Percentiles rank a stretch among this genome's conserved stretches.
Evolutionary conservation across 1,284 basidiomycete species (phyloP).

Genomic region (Malassezia yamatoensis): DNA sequence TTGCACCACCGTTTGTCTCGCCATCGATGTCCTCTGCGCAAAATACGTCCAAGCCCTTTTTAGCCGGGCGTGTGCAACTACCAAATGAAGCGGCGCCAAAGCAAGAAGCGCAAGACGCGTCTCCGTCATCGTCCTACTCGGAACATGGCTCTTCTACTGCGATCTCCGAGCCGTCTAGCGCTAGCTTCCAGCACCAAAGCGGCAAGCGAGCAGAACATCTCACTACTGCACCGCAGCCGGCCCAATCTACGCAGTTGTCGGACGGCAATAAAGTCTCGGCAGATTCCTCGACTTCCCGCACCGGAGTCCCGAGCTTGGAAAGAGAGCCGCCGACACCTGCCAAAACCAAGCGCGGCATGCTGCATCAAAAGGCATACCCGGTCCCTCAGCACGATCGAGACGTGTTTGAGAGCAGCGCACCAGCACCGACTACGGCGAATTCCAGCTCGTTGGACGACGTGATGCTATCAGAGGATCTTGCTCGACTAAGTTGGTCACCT

Average conservation of each 20-base stretch:
- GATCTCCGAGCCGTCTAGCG: neutral
- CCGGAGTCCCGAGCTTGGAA: neutral
- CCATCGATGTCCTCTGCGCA: neutral
- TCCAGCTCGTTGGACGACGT: neutral
- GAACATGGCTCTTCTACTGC: neutral
- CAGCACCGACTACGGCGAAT: neutral
- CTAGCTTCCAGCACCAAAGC: too few species aligned
- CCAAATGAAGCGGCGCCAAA: neutral
- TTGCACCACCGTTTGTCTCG: neutral
- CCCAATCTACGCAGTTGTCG: too few species aligned
- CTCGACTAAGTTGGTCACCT: constrained; percentile 4
- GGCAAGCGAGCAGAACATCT: too few species aligned
- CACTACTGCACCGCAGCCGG: too few species aligned
- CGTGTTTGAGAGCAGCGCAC: neutral
- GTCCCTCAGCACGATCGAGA: neutral
- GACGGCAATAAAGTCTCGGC: neutral
- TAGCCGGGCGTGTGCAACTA: too few species aligned
- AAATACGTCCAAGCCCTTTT: too few species aligned
- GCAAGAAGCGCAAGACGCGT: neutral
- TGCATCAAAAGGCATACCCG: neutral
- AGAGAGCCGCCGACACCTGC: neutral
- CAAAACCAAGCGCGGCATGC: neutral
- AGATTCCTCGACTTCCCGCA: neutral
- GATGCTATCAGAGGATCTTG: neutral
- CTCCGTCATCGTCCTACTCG: neutral